Base-by-base conservation (phyloP, 2,329 filamentous ascomycete genomes). In the Alternaria sp. region DNA sequence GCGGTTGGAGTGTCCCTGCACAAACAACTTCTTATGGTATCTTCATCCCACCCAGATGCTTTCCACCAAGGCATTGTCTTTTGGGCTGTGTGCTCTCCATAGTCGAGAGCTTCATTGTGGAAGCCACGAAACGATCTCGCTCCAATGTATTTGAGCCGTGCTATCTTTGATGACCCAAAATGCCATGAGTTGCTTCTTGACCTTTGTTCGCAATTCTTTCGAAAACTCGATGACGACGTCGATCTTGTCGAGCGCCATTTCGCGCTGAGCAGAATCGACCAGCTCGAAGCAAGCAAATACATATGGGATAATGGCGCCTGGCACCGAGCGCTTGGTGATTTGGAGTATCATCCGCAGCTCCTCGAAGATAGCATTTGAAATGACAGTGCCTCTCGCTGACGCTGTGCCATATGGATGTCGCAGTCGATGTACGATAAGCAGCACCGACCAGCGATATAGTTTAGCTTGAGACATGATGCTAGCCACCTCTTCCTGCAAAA, bases 121-220 rank as follows among this genome's bases (percentile, higher is more conserved):
- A 43, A 62, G 47, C 47, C 55, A 53, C 1, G 59, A 47, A 15
- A 62, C 28, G 8, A 59, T 57, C 43, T 62, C 55, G 23, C 55
- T 53, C 59, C 59, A 62, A 47, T 59, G 55, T 19, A 59, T 32
- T 25, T 43, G 19, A 53, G 44, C 59, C 44, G 23, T 28, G 8
- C 30, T 58, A 26, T 62, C 59, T 36, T 44, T 62, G 17, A 59
- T 59, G n/a, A 50, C 8, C 59, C 59, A 62, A 15, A 62, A 59
- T 44, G 49, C 59, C 25, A 43, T 54, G 43, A 62, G 30, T 9
- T 50, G 59, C 25, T 62, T 15, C 49, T 46, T 62, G 28, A 53
- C 13, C 23, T 36, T 59, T 19, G 9, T 15, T 30, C 49, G 23
- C 23, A 28, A 30, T 52, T 44, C 13, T 40, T 43, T 47, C 15